phyloP scores from a whole-genome alignment of 352 stramenopile species.

The Detonula confervacea region DNA sequence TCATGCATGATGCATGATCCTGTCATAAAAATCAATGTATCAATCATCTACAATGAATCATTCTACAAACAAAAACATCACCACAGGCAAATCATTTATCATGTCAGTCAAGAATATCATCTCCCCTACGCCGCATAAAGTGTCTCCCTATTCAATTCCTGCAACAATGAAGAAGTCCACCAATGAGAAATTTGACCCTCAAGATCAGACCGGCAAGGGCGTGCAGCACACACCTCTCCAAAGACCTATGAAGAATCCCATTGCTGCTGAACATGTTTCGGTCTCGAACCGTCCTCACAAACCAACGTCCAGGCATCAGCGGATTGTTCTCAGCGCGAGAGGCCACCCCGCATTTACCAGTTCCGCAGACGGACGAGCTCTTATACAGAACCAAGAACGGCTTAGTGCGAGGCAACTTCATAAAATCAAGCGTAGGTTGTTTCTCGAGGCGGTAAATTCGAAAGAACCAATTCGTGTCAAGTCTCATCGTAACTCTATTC shows the following conservation, averaged over 20 bases:
- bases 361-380: neutral
- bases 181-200: neutral
- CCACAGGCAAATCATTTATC: neutral
- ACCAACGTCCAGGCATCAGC: neutral
- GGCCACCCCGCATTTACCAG: neutral
- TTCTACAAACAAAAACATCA: neutral
- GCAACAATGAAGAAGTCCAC: constrained; percentile 7
- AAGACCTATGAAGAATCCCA: neutral
- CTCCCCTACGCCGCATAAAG: neutral
- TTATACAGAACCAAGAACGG: constrained; percentile 22
- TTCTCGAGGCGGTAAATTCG: constrained; percentile 44
- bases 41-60: neutral
- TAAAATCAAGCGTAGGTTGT: constrained; percentile 51
- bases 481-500: constrained; percentile 7
- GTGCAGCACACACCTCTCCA: constrained; percentile 5
- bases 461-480: constrained; percentile 4
- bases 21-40: neutral
- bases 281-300: neutral
- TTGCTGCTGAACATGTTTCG: neutral
- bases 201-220: neutral
- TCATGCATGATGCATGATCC: neutral
- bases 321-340: neutral
- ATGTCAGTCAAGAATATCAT: constrained; percentile 15
- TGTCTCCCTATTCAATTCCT: neutral
- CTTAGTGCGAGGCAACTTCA: constrained; percentile 22